Base-by-base conservation (phyloP, 805 yeast species). In the Yamadazyma paraphyllophila region DNA sequence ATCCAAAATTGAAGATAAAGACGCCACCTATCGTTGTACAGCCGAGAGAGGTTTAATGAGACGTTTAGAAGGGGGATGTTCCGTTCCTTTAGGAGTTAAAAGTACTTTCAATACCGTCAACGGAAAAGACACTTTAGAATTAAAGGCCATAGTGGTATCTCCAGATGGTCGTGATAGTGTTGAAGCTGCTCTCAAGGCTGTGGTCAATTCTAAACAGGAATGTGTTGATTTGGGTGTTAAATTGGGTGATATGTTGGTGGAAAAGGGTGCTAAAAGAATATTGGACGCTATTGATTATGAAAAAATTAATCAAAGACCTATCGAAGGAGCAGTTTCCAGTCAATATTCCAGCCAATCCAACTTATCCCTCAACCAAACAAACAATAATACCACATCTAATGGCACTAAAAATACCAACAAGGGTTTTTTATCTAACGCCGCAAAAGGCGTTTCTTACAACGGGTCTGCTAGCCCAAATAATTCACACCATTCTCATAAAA, bases 61-160 rank as follows among this genome's bases (percentile, higher is more conserved):
- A 65, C 76, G 85, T 17, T 76, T 94, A 48, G 98, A 94, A 69
- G 99, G 98, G 50, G 99, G 99, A 7, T 94, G 99, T 67, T 88
- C 97, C 1, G 97, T 94, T 13, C 99, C 99, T 6, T 87, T 94
- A 53, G 99, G 99, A 43, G 96, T 89, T 25, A 77, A 81, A 52
- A 74, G 90, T n/a, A 52, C 58, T 7, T 85, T 77, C 52, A 65
- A 77, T 44, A 66, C 63, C 15, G 54, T 41, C 1, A 72, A 81
- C 0, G 66, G 74, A 31, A 26, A 15, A n/a, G 53, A 52, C 7
- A 72, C 90, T 45, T 34, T 45, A 9, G 35, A 17, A 16, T 30
- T 42, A 11, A 78, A 80, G 52, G 95, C 87, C 5, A 76, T 86
- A 31, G 95, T 92, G 12, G 85, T 90, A 27, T 80, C 85, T 50